Evolutionary conservation across 1,284 basidiomycete species (phyloP).

Genomic region (Apiotrichum gracile): DNA sequence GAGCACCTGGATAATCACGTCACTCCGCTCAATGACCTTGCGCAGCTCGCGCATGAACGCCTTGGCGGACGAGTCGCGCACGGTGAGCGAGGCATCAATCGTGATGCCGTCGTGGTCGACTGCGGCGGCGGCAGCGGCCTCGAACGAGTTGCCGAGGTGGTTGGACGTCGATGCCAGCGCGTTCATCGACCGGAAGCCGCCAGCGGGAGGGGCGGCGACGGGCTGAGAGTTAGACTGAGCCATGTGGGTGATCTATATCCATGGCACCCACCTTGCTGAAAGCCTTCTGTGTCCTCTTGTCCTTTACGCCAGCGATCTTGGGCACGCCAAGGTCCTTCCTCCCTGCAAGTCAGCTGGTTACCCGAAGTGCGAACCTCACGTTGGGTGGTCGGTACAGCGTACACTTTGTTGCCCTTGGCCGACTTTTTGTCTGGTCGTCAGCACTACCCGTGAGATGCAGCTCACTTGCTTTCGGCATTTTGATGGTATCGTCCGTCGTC

Average conservation of each 20-base stretch:
- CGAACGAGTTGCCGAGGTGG: constrained; percentile 13
- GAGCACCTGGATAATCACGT: constrained; percentile 72
- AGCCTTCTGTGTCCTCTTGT: constrained; percentile 40
- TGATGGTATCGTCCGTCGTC: neutral
- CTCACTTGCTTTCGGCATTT: constrained; percentile 42
- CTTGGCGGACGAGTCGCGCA: constrained; percentile 53
- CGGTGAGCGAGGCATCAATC: constrained; percentile 56
- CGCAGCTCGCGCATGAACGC: constrained; percentile 68
- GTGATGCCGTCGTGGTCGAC: constrained; percentile 21
- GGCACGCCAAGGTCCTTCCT: constrained; percentile 79
- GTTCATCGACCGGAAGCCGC: constrained; percentile 9
- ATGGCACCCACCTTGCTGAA: constrained; percentile 47
- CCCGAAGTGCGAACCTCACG: constrained; percentile 17
- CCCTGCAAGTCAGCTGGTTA: neutral
- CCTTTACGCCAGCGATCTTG: constrained; percentile 54
- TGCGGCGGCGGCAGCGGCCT: constrained; percentile 50
- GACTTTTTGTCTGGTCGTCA: constrained; percentile 17
- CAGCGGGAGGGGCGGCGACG: constrained; percentile 4
- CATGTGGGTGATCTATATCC: neutral
- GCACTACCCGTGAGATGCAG: neutral
- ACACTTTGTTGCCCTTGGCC: constrained; percentile 37
- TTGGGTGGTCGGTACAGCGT: constrained; percentile 25
- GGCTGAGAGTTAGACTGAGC: no score
- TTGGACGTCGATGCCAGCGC: constrained; percentile 12
- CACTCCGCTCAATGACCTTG: constrained; percentile 88